A percentile compares a stretch with the other conserved stretches of the same genome.
Conservation (phyloP, 176 grass and related monocot genomes). For the Musa acuminata region DNA sequence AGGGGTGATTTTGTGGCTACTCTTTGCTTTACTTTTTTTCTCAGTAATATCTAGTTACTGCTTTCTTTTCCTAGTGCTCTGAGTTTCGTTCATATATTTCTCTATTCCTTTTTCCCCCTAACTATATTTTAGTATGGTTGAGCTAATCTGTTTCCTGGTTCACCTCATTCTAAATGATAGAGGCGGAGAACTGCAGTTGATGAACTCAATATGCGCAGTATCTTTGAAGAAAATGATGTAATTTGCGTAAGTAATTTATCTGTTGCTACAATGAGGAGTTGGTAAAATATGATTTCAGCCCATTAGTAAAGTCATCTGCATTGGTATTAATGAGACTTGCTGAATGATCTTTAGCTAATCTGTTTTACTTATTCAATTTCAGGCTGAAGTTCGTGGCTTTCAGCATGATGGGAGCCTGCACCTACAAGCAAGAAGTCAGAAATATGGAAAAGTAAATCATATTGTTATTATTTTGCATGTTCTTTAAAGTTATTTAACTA, state of each 20-base stretch:
- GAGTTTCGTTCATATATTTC: neutral
- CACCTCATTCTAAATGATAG: slow-evolving; percentile 22
- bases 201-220: slow-evolving; percentile 89
- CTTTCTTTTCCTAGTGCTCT: neutral
- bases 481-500: neutral
- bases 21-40: neutral
- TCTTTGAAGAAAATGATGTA: slow-evolving; percentile 98
- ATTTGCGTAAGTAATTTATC: slow-evolving; percentile 64
- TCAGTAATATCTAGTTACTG: neutral
- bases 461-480: neutral
- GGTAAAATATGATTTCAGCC: neutral
- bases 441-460: slow-evolving; percentile 75
- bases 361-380: slow-evolving; percentile 13
- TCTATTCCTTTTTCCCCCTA: neutral
- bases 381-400: slow-evolving; percentile 95
- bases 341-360: slow-evolving; percentile 2
- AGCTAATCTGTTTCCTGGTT: neutral
- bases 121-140: neutral
- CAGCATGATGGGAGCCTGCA: slow-evolving; percentile 91
- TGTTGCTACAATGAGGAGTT: neutral
- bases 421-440: slow-evolving; percentile 97
- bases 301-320: neutral
- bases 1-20: neutral
- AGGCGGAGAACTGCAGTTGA: slow-evolving; percentile 94
- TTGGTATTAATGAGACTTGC: neutral